These are phyloP conservation scores for Acacia crassicarpa DNA, from an alignment of 306 rosid species.

Conservation along the genomic window DNA sequence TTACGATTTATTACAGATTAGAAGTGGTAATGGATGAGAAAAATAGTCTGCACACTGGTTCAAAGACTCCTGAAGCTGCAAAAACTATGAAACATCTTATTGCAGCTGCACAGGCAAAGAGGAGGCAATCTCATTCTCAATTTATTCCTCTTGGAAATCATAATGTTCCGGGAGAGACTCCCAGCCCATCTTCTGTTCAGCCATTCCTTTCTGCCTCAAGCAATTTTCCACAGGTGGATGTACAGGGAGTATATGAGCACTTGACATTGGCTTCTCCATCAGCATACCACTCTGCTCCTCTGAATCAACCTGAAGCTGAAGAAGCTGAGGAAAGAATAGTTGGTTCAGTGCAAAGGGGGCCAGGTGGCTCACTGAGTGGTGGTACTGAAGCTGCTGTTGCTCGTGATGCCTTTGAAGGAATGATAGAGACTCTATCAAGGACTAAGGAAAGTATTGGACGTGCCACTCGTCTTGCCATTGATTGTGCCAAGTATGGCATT, in stretches of 20 bases:
- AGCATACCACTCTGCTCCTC: conserved; percentile 48
- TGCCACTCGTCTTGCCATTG: conserved; percentile 99
- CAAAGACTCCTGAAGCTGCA: conserved; percentile 67
- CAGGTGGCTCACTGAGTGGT: conserved; percentile 85
- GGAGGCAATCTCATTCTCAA: conserved; percentile 73
- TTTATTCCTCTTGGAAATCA: conserved; percentile 48
- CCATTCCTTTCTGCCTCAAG: conserved; percentile 51
- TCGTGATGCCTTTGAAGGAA: conserved; percentile 99
- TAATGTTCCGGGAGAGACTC: conserved; percentile 59
- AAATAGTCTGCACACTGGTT: conserved; percentile 43
- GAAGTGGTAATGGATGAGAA: conserved; percentile 57
- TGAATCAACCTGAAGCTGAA: conserved; percentile 62
- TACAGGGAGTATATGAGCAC: conserved; percentile 55
- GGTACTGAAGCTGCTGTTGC: conserved; percentile 99
- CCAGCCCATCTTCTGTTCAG: conserved; percentile 72
- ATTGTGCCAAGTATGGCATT: conserved; percentile 98
- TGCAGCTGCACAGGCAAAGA: conserved; percentile 94
- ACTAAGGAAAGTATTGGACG: conserved; percentile 98
- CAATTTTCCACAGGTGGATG: conserved; percentile 51
- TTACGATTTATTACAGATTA: conserved; percentile 42
- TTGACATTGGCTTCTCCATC: conserved; percentile 63
- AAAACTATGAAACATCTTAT: conserved; percentile 83
- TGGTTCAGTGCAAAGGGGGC: conserved; percentile 69
- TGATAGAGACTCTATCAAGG: conserved; percentile 99
- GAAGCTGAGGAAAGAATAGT: conserved; percentile 75